Evolutionary conservation across 495 filamentous ascomycete genomes (phyloP), one percentile per base, ranked within the genome.

Genomic region (Thermochaetoides thermophila): DNA sequence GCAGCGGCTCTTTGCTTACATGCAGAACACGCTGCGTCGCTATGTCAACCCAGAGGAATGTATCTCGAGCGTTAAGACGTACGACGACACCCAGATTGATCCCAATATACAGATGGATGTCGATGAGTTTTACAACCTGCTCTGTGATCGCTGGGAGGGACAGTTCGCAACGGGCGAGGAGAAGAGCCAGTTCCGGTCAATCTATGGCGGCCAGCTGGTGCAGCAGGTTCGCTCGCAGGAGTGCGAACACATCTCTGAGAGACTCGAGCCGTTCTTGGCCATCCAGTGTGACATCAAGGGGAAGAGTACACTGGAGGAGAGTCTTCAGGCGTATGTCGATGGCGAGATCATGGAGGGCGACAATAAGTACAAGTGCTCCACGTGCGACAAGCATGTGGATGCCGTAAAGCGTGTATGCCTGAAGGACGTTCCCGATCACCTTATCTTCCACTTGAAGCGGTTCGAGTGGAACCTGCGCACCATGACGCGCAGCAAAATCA

Each of bases 261-360:
- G 78, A 17, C 59, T 81, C 6, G 91, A 96, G 49, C 77, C 81
- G 3, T 99, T 95, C 53, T 91, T 83, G 6, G 89, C 89, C 8
- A 89, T 99, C 35, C 84, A 94, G 40, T 92, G 87, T 53, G 91
- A 94, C 42, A 93, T 99, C 42, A 89, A 93, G 49, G 89, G 89
- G 27, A 99, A 95, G 53, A 67, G 62, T 5, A 75, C 59, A 20
- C 69, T 99, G 1, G 65, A 81, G 39, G 85, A 96, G 36, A 95
- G 89, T 49, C 59, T 99, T 9, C 74, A 83, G 45, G 84, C 87
- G 5, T 96, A 93, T 51, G 86, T 96, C 9, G 81, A 87, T 48
- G 89, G 89, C 1, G 91, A 99, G 48, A 74, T 89, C 27, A 89
- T 96, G 86, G 84, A 91, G 68, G 89, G 89, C 46, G 77, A 94